Conservation (phyloP, 352 stramenopile genomes). For the Stramenopiles sp. region DNA sequence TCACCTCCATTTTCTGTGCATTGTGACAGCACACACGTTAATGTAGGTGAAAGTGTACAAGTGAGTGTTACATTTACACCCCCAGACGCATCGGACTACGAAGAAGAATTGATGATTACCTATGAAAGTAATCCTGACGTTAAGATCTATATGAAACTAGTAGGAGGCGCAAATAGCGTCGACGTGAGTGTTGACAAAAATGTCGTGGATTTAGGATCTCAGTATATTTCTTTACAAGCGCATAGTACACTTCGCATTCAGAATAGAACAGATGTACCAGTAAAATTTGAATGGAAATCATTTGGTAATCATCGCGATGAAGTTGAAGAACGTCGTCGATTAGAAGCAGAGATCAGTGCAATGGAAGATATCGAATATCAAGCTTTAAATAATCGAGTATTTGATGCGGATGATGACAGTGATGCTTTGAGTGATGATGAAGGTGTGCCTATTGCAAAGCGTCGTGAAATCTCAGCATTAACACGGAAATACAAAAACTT, state of each 20-base stretch:
- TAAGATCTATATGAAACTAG: conserved; percentile 30
- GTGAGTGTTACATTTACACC: conserved; percentile 28
- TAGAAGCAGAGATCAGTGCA: conserved; percentile 34
- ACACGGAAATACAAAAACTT: conserved; percentile 55
- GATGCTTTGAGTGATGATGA: conserved; percentile 11
- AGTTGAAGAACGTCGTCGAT: conserved; percentile 29
- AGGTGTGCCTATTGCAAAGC: conserved; percentile 5
- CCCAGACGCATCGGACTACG: conserved; percentile 15
- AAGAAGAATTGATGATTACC: conserved; percentile 33
- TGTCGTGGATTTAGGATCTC: conserved; percentile 32
- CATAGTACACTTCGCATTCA: conserved; percentile 48
- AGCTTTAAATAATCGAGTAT: too few relatives aligned
- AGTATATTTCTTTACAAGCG: conserved; percentile 57
- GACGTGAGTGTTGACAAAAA: conserved; percentile 49
- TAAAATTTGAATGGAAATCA: conserved; percentile 58
- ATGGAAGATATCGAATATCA: conserved; percentile 37
- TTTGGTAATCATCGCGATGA: conserved; percentile 32
- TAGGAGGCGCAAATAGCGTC: conserved; percentile 33
- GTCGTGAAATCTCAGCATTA: conserved; percentile 19
- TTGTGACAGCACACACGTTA: too few relatives aligned
- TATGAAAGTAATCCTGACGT: conserved; percentile 29
- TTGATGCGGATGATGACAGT: conserved; percentile 13
- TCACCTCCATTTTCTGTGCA: too few relatives aligned
- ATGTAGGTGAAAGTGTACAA: conserved; percentile 27
- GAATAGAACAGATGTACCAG: conserved; percentile 51